Conservation (phyloP, 352 stramenopile genomes). For the Peronospora farinosa region DNA sequence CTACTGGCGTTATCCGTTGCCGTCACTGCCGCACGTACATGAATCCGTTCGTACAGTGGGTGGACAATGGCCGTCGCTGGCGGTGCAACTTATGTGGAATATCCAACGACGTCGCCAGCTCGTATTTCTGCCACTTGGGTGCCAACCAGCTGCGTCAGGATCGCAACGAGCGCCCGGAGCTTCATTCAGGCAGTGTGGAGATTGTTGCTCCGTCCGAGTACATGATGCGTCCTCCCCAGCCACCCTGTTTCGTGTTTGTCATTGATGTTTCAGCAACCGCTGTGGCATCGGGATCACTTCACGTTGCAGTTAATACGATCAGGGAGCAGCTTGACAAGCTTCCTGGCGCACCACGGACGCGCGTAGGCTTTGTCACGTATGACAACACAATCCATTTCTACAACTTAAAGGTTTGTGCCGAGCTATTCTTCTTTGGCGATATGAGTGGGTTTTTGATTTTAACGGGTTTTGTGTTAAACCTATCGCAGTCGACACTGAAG, state of each 20-base stretch:
- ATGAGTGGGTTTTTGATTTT: neutral
- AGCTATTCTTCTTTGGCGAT: neutral
- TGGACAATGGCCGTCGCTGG: slow-evolving; percentile 84
- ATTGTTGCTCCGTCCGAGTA: slow-evolving; percentile 85
- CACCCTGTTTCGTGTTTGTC: slow-evolving; percentile 86
- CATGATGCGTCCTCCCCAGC: slow-evolving; percentile 85
- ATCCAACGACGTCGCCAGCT: slow-evolving; percentile 88
- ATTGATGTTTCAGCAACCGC: slow-evolving; percentile 83
- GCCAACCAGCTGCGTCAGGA: slow-evolving; percentile 92
- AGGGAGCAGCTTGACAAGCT: slow-evolving; percentile 75
- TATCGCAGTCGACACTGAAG: slow-evolving; percentile 58
- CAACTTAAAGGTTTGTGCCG: slow-evolving; percentile 70
- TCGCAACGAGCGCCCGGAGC: slow-evolving; percentile 81
- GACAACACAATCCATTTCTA: slow-evolving; percentile 86
- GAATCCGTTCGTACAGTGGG: slow-evolving; percentile 86
- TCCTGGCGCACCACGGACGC: slow-evolving; percentile 61
- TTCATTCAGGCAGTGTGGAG: slow-evolving; percentile 72
- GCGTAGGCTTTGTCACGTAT: slow-evolving; percentile 84
- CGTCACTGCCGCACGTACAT: slow-evolving; percentile 87
- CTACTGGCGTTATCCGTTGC: slow-evolving; percentile 78
- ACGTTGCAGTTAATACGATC: slow-evolving; percentile 73
- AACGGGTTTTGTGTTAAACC: slow-evolving; percentile 39
- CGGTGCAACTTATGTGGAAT: slow-evolving; percentile 86
- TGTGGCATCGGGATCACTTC: slow-evolving; percentile 61
- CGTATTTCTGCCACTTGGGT: slow-evolving; percentile 98